A percentile compares a stretch with the other conserved stretches of the same genome.
These are phyloP conservation scores for Plantago ovata DNA, from an alignment of 257 asterid genomes.

Conservation along the genomic window DNA sequence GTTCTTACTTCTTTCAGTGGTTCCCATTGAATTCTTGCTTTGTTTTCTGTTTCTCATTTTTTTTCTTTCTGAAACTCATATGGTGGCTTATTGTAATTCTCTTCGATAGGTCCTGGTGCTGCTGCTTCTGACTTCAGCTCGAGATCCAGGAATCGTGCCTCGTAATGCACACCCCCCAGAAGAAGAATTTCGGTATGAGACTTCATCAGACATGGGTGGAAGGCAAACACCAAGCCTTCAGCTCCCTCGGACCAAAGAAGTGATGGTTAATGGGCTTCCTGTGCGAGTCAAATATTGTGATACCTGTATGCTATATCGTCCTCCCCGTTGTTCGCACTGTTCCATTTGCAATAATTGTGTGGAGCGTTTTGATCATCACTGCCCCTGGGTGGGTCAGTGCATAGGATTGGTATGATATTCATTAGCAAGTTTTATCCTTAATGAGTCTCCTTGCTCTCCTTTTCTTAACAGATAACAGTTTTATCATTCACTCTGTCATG, in stretches of 20 bases:
- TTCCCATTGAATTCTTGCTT: too few species aligned
- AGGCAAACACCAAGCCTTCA: conserved; percentile 94
- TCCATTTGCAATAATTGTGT: conserved; percentile 95
- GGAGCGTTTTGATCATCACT: conserved; percentile 97
- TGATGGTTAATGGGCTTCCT: conserved; percentile 89
- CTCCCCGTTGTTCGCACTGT: conserved; percentile 99
- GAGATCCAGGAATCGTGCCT: conserved; percentile 98
- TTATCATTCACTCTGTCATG: conserved; percentile 5
- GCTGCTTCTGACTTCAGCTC: conserved; percentile 78
- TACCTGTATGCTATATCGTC: conserved; percentile 97
- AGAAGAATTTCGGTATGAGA: conserved; percentile 77
- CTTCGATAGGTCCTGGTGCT: conserved; percentile 66
- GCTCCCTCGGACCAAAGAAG: conserved; percentile 92
- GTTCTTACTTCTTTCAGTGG: too few species aligned
- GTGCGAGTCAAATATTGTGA: conserved; percentile 94
- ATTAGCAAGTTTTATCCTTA: conserved; percentile 2
- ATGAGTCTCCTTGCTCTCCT: conserved; percentile 2
- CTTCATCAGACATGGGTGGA: conserved; percentile 78
- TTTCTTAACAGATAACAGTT: not conserved
- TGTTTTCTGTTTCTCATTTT: too few species aligned
- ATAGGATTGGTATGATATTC: conserved; percentile 71
- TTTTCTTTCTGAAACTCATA: not conserved
- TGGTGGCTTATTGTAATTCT: not conserved
- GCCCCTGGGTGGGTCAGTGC: conserved; percentile 99
- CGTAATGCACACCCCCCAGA: conserved; percentile 96